Percentiles rank a stretch among this genome's conserved stretches.
Conservation (phyloP, 345 rosid species). For the Heritiera fomes region DNA sequence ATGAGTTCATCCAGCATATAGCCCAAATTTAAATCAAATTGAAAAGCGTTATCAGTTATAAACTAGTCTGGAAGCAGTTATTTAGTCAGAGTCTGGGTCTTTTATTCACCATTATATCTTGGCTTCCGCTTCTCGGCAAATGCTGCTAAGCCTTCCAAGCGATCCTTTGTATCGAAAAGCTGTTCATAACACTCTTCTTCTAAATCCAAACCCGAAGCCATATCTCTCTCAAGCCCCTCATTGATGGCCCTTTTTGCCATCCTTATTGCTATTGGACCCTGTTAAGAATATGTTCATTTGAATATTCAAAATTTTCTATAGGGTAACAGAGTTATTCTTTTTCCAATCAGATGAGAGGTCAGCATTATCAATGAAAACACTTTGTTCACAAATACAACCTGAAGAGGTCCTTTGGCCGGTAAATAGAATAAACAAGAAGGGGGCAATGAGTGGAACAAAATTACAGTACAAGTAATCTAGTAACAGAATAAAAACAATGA, state of each 20-base stretch:
- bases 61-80: neutral
- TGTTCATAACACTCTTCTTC: constrained; percentile 78
- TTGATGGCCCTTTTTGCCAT: constrained; percentile 84
- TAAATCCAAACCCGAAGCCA: constrained; percentile 55
- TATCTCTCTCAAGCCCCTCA: constrained; percentile 65
- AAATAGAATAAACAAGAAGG: neutral
- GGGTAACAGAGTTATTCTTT: neutral
- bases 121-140: constrained; percentile 91
- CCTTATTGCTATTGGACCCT: constrained; percentile 80
- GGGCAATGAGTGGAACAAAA: neutral
- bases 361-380: neutral
- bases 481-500: neutral
- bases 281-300: constrained; percentile 13
- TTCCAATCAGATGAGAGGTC: neutral
- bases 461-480: neutral
- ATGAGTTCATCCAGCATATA: constrained; percentile 11
- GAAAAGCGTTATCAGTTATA: neutral
- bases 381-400: neutral
- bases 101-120: constrained; percentile 52
- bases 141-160: constrained; percentile 88
- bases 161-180: constrained; percentile 63
- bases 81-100: neutral
- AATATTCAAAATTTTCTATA: neutral
- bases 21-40: neutral
- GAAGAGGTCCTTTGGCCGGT: neutral